Evolutionary conservation across 306 rosid genomes (phyloP), one percentile per base, ranked within the genome.

Genomic region (Pterocarpus macrocarpus): DNA sequence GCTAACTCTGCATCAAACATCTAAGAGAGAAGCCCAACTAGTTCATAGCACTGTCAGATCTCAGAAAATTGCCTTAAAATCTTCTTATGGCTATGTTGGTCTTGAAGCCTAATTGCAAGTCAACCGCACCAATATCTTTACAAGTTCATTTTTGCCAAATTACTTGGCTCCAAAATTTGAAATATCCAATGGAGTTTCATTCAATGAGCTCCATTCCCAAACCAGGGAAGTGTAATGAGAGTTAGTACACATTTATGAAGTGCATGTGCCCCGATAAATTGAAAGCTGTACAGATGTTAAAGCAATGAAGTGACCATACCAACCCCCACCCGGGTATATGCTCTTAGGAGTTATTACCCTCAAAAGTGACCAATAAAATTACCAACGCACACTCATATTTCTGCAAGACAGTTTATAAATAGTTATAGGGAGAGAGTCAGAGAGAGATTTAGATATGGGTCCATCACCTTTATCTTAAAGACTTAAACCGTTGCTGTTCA

Each of bases 231-330:
- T 58, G 81, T 62, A 59, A 50, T 14, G 64, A 73, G 66, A 73
- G 78, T 82, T 50, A 53, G 84, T 30, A 28, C 73, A 55, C 88
- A 86, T 88, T 93, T 82, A 90, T 89, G 90, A 87, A 82, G 33
- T 83, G 76, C 96, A 91, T 90, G 96, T 91, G 94, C 59, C 74
- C 57, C 74, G 75, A 70, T 69, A 81, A 86, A 73, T 83, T 83
- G 52, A 88, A 85, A 65, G 88, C 83, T 85, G 81, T 63, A 63
- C 75, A 75, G 81, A 82, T 84, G 73, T 68, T 50, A 52, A 64
- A 76, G 73, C 66, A 14, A 50, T 34, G 87, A 66, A 80, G 67
- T 61, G 72, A 74, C 39, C 53, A 77, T 43, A 43, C 47, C 47
- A 43, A 58, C 49, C 63, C 85, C 81, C 35, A 12, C 52, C 36